Evolutionary conservation across 73 alveolate species (phyloP), one percentile per base, ranked within the genome.

Genomic region (Stentor coeruleus): DNA sequence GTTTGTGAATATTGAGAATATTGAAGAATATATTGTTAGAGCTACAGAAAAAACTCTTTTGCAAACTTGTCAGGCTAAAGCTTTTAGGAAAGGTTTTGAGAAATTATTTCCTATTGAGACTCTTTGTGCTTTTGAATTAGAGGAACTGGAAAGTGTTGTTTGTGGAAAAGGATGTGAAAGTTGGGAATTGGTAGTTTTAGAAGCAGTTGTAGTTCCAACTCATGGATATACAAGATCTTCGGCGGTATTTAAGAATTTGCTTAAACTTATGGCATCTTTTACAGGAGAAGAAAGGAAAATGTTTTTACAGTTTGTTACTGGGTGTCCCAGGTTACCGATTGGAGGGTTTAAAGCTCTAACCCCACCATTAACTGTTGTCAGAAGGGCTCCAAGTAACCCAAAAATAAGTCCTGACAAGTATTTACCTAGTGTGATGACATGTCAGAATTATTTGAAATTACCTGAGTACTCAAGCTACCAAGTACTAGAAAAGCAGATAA

Each of bases 301-400:
- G 72, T 94, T 94, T 90, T 84, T 94, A 37, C 82, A 80, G 74
- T 94, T 94, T 85, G 86, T 93, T n/a, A 94, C 98, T 3, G 98
- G 98, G 6, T 84, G 96, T 41, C 94, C 97, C 0, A 84, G 98
- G 77, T 86, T 94, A 58, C 98, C 98, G 15, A 77, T 90, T 55
- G 98, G 98, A 41, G 98, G 98, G 58, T 92, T 94, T 72, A 82
- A 86, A 74, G 81, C 95, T 3, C 87, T 94, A 28, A 91, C 85
- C 85, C 98, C 98, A 37, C 93, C 93, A 83, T 74, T 94, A 38
- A 94, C 98, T 75, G 96, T 94, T 3, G 98, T 92, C 35, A 72
- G 91, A 82, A 92, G 88, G 84, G 79, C 36, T 31, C 57, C 95
- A 58, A 35, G 72, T 42, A 86, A 72, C 58, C 84, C 89, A 3